Base-by-base conservation (phyloP, 1,139 yeast genomes). In the Sugiyamaella castrensis region DNA sequence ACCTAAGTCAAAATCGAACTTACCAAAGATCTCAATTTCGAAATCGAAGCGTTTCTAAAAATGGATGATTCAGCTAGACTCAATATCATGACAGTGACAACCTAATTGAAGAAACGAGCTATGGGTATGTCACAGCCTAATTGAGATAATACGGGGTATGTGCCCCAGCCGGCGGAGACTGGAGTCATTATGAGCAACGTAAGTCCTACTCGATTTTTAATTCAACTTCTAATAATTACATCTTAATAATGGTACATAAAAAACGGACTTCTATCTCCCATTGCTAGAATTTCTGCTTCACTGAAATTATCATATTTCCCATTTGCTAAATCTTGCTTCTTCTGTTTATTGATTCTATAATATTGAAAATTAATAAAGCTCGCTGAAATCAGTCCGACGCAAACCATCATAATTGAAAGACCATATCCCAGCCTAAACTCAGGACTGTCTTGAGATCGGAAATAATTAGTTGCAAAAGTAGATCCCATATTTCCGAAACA, bases 401-500 rank as follows among this genome's bases (percentile, higher is more conserved):
- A 43, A 26, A 43, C 43, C 30, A 55, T 46, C 45, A 53, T 30
- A 54, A 54, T 43, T 34, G 57, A 63, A 41, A 64, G 45, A 7
- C 62, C 60, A 46, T 65, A 64, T 4, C 69, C 69, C 43, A 64
- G 50, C 12, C 37, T 42, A 48, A 55, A 67, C 12, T 50, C 48
- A 4, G 71, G 71, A 37, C 57, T 48, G 43, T 66, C 68, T 29
- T 60, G 56, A 1, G 63, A n/a, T 10, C 68, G 52, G 54, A 64
- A 67, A 46, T 67, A 62, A 43, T 69, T 67, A 39, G 41, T 40
- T 32, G 47, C 40, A 32, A 70, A 60, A 10, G 73, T 67, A 13
- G 75, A 75, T n/a, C 72, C 69, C 38, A 72, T 60, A 43, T 70
- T 69, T 6, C 76, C 76, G 16, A 70, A 46, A 2, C 75, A 74